Evolutionary conservation across 305 asterid genomes (phyloP), one percentile per base, ranked within the genome.

Genomic region (Fraxinus angustifolia): DNA sequence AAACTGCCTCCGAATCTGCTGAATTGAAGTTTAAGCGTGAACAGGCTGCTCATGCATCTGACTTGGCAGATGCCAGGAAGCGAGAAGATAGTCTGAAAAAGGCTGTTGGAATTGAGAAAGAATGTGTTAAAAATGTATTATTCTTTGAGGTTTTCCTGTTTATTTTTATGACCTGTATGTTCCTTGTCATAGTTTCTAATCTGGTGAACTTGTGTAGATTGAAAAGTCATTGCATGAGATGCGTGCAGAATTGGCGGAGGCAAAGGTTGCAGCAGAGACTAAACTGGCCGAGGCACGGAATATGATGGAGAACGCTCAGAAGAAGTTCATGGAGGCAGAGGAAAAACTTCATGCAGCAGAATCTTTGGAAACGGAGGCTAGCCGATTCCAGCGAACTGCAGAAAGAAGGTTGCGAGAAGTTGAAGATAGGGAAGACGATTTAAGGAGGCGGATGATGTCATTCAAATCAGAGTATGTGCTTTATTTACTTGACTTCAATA

Each of bases 211-310:
- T 85, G 1, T 90, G 86, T 85, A 96, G 99, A 89, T 96, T 82
- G 98, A 96, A 88, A 96, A 94, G 89, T 91, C 99, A 5, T 80
- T 96, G 91, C 98, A 92, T 80, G 99, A 96, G 94, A 90, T 96
- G 98, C 93, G 98, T 40, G 93, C 92, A 48, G 98, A 96, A 83
- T 91, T 86, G 87, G 98, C 99, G 6, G 99, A 94, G 88, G 89
- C 91, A 75, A 94, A 92, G 87, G 92, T 96, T 76, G 91, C 92
- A 6, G 91, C 95, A 17, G 96, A 93, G 42, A 85, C 67, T 86
- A 93, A 96, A 86, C 89, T 89, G 83, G 80, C 90, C 11, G 97
- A 96, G 87, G 97, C 98, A 48, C 87, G 86, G 70, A 86, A 73
- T 76, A 90, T 91, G 95, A 87, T 91, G 82, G 97, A 89, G 80